Evolutionary conservation across 306 rosid species (phyloP), one percentile per base, ranked within the genome.

Genomic region (Lathyrus oleraceus): DNA sequence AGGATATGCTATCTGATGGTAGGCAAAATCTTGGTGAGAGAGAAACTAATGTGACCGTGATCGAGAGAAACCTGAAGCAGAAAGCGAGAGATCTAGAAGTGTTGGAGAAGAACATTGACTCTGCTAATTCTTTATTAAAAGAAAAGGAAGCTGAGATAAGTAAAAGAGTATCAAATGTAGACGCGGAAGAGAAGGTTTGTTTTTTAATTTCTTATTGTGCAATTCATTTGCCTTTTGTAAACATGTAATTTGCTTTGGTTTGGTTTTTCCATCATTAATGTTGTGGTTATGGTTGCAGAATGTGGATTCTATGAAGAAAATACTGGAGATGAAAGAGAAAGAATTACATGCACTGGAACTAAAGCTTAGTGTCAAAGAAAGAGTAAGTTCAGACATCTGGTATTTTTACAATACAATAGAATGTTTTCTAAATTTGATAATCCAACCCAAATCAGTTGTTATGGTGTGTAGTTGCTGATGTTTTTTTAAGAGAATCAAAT

Each of bases 291-390:
- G 36, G 14, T 82, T 75, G 83, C 90, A 94, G 99, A 87, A 80
- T 66, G 81, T 74, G 51, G 73, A 74, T 76, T 81, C 77, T 56
- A 17, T 76, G 40, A 80, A 73, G 73, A 75, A 48, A 65, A 47
- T 10, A 47, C 64, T 88, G 17, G 91, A 81, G 86, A 64, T 47
- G 75, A 91, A 86, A 81, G 84, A 80, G 78, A 86, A 77, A 56
- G 88, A 85, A 44, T 80, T 94, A 38, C 84, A 27, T 61, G 82
- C 62, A 23, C 43, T 78, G 79, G 95, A 94, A 75, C 76, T 75
- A 68, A 85, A 88, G 58, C 91, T 94, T 58, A 79, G 61, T 72
- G 78, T 76, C 69, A 86, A 88, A 76, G 97, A 94, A 89, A 87
- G 56, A 47, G 99, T 88, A 81, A 78, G 95, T 88, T 36, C 10